Evolutionary conservation across 176 grass and related monocot genomes (phyloP).

Genomic region (Areca catechu): DNA sequence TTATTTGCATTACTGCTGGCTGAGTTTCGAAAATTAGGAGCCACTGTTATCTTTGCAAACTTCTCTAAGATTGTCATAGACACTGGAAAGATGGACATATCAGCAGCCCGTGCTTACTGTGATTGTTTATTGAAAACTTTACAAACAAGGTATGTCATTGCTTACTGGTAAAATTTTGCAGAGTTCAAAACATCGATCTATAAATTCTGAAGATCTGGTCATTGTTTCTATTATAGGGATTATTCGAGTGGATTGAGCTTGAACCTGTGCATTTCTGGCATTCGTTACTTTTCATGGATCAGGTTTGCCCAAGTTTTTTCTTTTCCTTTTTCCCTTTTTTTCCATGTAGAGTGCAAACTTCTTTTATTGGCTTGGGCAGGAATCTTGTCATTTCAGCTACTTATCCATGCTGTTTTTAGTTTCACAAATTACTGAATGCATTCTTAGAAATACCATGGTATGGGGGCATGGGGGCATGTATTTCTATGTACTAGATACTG

Average conservation of each 20-base stretch:
- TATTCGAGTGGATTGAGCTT: conserved; percentile 97
- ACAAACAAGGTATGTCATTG: conserved; percentile 66
- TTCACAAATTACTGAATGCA: too few species aligned
- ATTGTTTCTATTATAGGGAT: conserved; percentile 47
- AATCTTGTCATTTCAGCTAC: too few species aligned
- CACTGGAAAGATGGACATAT: conserved; percentile 85
- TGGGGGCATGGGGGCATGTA: too few species aligned
- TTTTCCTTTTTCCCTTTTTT: conserved; percentile 1
- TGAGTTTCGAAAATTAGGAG: conserved; percentile 82
- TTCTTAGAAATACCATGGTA: too few species aligned
- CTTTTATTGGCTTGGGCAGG: too few species aligned
- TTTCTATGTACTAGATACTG: too few species aligned
- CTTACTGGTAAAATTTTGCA: neutral
- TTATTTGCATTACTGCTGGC: conserved; percentile 74
- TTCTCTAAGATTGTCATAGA: conserved; percentile 98
- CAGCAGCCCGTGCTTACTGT: conserved; percentile 68
- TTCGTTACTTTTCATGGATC: conserved; percentile 89
- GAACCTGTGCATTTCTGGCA: conserved; percentile 95
- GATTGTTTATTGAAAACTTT: conserved; percentile 86
- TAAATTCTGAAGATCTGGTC: neutral
- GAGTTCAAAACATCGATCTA: too few species aligned
- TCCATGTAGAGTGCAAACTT: too few species aligned
- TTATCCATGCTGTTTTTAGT: too few species aligned
- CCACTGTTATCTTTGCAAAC: conserved; percentile 78
- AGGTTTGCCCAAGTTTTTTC: conserved; percentile 42